A percentile compares a stretch with the other conserved stretches of the same genome.
Evolutionary conservation across 768 basidiomycete species (phyloP).

Genomic region (Lyophyllum atratum): DNA sequence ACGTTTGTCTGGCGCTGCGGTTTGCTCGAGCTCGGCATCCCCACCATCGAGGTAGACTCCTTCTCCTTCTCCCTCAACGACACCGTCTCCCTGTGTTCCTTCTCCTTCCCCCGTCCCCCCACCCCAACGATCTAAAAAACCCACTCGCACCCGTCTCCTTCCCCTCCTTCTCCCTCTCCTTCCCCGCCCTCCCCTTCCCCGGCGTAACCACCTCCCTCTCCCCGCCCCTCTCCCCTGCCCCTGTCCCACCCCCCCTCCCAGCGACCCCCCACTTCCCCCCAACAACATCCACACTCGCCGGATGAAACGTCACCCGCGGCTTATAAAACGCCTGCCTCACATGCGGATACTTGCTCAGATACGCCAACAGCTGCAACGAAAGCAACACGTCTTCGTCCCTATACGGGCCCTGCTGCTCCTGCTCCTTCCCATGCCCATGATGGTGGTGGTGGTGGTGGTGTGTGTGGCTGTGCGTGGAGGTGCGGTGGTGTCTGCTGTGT

Average conservation of each 20-base stretch:
- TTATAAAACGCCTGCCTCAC: slow-evolving; percentile 96
- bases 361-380: slow-evolving; percentile 90
- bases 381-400: slow-evolving; percentile 94
- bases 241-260: slow-evolving; percentile 20
- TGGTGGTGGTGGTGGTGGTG: slow-evolving; percentile 21
- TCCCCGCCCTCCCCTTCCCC: not conserved
- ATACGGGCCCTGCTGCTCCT: slow-evolving; percentile 63
- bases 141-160: not conserved
- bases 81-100: slow-evolving; percentile 25
- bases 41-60: slow-evolving; percentile 2
- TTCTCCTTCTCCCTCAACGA: slow-evolving; percentile 2
- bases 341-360: slow-evolving; percentile 97
- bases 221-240: slow-evolving; percentile 29
- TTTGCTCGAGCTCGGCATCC: not conserved
- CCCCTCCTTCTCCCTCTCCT: slow-evolving; percentile 1
- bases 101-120: slow-evolving; percentile 30
- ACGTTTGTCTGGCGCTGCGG: slow-evolving; percentile 76
- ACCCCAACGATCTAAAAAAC: slow-evolving; percentile 27
- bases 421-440: not conserved
- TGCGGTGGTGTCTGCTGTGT: not conserved
- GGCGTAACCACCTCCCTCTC: slow-evolving; percentile 20
- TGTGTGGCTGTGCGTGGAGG: not conserved
- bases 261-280: slow-evolving; percentile 31
- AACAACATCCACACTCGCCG: slow-evolving; percentile 55
- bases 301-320: slow-evolving; percentile 79